Percentiles rank a stretch among this genome's conserved stretches.
Conservation (phyloP, 2,329 filamentous ascomycete genomes). For the Penicillium sp. region DNA sequence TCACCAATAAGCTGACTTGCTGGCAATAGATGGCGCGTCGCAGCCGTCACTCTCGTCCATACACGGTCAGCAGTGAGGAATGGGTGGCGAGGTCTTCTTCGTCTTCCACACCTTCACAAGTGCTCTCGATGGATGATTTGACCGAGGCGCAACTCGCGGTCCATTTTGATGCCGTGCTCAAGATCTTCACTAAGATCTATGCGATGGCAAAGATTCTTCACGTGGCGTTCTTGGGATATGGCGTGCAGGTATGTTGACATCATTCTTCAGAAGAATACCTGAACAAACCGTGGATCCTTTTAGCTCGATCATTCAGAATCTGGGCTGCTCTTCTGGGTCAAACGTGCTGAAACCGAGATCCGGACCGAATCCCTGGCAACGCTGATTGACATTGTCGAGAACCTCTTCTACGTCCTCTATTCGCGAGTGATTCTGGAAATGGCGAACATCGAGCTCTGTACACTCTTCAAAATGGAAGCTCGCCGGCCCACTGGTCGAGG, state of each 20-base stretch:
- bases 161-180: constrained; percentile 27
- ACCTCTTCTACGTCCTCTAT: constrained; percentile 36
- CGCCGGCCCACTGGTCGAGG: constrained; percentile 15
- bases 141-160: constrained; percentile 16
- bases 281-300: constrained; percentile 1
- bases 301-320: constrained; percentile 30
- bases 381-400: constrained; percentile 34
- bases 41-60: constrained; percentile 21
- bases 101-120: constrained; percentile 7
- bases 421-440: constrained; percentile 36
- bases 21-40: no score
- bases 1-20: no score
- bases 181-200: constrained; percentile 32
- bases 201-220: constrained; percentile 34
- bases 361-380: constrained; percentile 22
- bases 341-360: constrained; percentile 27
- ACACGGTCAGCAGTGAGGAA: constrained; percentile 28
- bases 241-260: constrained; percentile 27
- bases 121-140: constrained; percentile 15
- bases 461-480: constrained; percentile 25
- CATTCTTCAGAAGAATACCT: not conserved
- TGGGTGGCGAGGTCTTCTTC: constrained; percentile 19
- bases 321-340: constrained; percentile 30
- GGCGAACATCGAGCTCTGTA: constrained; percentile 32
- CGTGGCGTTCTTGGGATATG: constrained; percentile 30